phyloP scores from a whole-genome alignment of 345 rosid species.

The Schrenkiella parvula region DNA sequence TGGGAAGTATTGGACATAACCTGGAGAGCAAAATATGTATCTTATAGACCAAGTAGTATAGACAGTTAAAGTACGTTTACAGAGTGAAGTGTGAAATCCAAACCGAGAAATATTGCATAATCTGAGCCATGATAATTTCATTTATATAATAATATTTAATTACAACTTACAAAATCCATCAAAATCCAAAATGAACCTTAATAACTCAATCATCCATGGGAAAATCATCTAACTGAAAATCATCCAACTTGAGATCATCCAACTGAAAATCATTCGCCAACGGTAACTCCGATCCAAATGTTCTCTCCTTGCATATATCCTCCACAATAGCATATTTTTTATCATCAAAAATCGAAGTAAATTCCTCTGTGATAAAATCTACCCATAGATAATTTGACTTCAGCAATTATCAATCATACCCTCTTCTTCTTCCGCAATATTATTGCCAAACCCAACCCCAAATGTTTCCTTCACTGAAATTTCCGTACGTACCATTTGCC shows the following conservation, averaged over 20 bases:
- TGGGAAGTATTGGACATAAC: no score
- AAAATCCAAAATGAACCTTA: no score
- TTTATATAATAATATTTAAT: no score
- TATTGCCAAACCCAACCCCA: not conserved
- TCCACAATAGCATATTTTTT: not conserved
- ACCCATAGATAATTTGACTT: not conserved
- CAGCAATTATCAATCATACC: conserved; percentile 1
- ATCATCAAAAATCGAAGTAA: not conserved
- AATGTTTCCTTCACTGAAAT: not conserved
- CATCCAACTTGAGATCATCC: not conserved
- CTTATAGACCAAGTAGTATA: no score
- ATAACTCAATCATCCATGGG: not conserved
- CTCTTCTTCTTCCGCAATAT: not conserved
- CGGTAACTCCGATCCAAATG: not conserved
- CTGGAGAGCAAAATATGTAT: no score
- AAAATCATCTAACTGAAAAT: not conserved
- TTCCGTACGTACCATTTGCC: not conserved
- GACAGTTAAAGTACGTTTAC: no score
- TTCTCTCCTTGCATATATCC: not conserved
- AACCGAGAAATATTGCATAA: no score
- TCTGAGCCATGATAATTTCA: no score
- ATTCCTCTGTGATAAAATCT: not conserved
- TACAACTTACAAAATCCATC: no score
- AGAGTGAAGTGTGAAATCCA: no score
- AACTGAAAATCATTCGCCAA: not conserved